phyloP scores from a whole-genome alignment of 768 basidiomycete genomes.

The Hypholoma sublateritium region DNA sequence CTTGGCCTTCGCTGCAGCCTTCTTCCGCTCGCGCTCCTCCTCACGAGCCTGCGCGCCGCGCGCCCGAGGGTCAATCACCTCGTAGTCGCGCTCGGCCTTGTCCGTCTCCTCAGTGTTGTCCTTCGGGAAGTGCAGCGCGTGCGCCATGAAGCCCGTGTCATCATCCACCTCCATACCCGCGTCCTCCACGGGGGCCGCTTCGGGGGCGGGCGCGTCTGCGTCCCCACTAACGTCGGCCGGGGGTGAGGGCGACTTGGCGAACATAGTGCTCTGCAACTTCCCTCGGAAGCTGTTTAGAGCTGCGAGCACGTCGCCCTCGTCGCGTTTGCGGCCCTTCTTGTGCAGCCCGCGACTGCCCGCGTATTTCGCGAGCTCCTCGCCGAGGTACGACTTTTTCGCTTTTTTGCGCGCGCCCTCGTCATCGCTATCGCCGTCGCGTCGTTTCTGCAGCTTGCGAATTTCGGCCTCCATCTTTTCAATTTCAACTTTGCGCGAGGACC shows the following conservation, averaged over 20 bases:
- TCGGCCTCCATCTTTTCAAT: slow-evolving; percentile 89
- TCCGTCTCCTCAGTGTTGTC: slow-evolving; percentile 71
- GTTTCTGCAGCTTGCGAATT: slow-evolving; percentile 73
- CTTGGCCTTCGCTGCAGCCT: slow-evolving; percentile 31
- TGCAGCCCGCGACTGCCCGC: slow-evolving; percentile 60
- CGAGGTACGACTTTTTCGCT: slow-evolving; percentile 67
- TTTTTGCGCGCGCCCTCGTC: slow-evolving; percentile 60
- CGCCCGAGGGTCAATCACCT: slow-evolving; percentile 83
- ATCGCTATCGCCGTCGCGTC: slow-evolving; percentile 58
- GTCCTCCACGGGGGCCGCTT: slow-evolving; percentile 19
- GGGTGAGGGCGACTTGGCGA: slow-evolving; percentile 24
- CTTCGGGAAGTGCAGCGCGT: slow-evolving; percentile 75
- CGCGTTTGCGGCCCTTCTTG: slow-evolving; percentile 59
- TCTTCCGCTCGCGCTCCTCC: slow-evolving; percentile 73
- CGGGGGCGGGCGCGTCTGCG: slow-evolving; percentile 15
- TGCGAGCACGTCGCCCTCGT: slow-evolving; percentile 72
- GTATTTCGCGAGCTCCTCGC: slow-evolving; percentile 84
- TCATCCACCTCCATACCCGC: slow-evolving; percentile 73
- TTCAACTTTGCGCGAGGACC: slow-evolving; percentile 66
- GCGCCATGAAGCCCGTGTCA: slow-evolving; percentile 72
- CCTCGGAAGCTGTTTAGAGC: slow-evolving; percentile 70
- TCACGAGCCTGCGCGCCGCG: slow-evolving; percentile 73
- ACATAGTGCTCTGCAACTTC: slow-evolving; percentile 54
- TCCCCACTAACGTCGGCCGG: slow-evolving; percentile 17
- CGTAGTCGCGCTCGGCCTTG: slow-evolving; percentile 84